Evolutionary conservation across 179 eudicot species (phyloP).

Genomic region (Actinidia polygama): DNA sequence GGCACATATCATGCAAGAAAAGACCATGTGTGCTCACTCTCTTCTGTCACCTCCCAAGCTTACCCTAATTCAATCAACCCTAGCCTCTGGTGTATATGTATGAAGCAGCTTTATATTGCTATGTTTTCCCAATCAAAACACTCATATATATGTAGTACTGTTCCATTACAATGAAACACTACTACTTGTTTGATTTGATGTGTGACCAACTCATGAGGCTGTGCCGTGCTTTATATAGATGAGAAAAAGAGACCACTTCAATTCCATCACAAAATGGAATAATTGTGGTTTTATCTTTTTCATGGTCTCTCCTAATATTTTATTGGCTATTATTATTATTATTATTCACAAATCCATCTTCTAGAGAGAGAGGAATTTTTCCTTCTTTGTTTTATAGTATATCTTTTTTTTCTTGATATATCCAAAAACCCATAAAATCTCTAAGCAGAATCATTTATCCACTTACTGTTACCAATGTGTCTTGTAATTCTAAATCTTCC

Average conservation of each 20-base stretch:
- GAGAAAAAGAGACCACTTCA: neutral
- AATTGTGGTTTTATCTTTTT: neutral
- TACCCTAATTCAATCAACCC: slow-evolving; percentile 19
- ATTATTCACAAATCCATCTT: neutral
- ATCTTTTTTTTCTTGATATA: neutral
- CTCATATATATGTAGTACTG: neutral
- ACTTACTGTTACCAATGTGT: neutral
- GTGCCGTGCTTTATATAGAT: slow-evolving; percentile 40
- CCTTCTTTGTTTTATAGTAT: too few relatives aligned
- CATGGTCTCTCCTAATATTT: neutral
- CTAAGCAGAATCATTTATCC: neutral
- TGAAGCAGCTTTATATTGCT: neutral
- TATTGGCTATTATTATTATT: neutral
- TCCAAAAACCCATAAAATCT: neutral
- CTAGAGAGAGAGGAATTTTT: too few relatives aligned
- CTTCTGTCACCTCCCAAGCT: slow-evolving; percentile 64
- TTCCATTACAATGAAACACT: slow-evolving; percentile 35
- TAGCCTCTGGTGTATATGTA: neutral
- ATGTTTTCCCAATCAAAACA: neutral
- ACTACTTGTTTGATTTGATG: slow-evolving; percentile 29
- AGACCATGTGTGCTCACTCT: too few relatives aligned
- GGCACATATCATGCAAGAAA: slow-evolving; percentile 40
- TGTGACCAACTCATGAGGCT: slow-evolving; percentile 3
- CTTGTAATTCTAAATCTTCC: neutral
- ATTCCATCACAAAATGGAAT: slow-evolving; percentile 18